Percentiles rank a stretch among this genome's conserved stretches.
Evolutionary conservation across 169 alveolate genomes (phyloP).

Genomic region (Amoebophrya sp.): DNA sequence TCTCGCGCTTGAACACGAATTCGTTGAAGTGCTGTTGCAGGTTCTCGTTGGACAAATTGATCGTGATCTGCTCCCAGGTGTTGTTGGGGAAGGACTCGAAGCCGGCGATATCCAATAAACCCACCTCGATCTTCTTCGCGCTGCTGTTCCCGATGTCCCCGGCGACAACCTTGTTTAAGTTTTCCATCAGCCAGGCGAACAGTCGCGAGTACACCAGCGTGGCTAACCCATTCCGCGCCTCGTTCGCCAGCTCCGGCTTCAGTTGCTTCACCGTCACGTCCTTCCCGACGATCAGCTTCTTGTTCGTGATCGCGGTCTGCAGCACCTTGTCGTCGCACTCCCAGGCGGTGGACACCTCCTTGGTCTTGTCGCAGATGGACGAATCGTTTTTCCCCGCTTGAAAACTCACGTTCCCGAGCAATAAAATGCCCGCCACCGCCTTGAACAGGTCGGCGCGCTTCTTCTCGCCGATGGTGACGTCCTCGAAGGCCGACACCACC

Average conservation of each 20-base stretch:
- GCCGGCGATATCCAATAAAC: constrained; percentile 92
- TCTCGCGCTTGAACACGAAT: constrained; percentile 86
- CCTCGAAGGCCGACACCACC: no score
- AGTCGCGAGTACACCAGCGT: not conserved
- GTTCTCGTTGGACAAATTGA: constrained; percentile 92
- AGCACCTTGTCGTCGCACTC: not conserved
- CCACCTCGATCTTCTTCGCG: constrained; percentile 51
- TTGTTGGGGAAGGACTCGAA: constrained; percentile 90
- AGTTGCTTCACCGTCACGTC: not conserved
- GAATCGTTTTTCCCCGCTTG: not conserved
- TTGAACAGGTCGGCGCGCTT: not conserved
- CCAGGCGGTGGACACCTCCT: not conserved
- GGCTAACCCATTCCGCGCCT: no score
- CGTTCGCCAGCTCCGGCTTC: no score
- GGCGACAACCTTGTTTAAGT: not conserved
- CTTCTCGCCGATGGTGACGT: no score
- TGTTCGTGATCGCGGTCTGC: not conserved
- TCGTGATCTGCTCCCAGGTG: constrained; percentile 89
- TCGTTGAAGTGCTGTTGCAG: constrained; percentile 86
- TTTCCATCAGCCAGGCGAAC: not conserved
- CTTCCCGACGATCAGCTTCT: not conserved
- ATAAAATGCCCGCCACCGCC: not conserved
- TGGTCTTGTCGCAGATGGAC: not conserved
- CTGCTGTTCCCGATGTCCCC: not conserved
- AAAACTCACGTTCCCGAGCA: not conserved